Percentiles rank a stretch among this genome's conserved stretches.
Conservation (phyloP, 2,329 filamentous ascomycete species). For the Didymellaceae sp. region DNA sequence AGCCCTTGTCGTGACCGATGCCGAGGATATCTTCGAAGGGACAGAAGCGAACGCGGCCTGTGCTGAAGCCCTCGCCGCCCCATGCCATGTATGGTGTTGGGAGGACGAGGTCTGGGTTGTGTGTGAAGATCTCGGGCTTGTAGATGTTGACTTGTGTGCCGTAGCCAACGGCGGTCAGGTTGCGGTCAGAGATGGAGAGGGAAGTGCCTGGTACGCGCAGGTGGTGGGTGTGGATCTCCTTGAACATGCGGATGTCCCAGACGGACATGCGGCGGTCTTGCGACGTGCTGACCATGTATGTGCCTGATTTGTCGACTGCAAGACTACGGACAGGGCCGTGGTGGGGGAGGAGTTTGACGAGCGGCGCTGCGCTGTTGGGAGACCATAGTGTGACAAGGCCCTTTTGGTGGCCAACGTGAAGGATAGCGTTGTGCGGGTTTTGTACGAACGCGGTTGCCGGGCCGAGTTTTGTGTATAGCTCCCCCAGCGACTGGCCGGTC, state of each 20-base stretch:
- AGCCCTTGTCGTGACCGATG: constrained; percentile 82
- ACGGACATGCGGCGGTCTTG: constrained; percentile 92
- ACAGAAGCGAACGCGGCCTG: constrained; percentile 88
- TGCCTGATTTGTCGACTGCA: constrained; percentile 85
- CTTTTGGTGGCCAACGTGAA: constrained; percentile 94
- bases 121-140: constrained; percentile 81
- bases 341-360: constrained; percentile 92
- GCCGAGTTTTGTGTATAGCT: constrained; percentile 84
- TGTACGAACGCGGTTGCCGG: constrained; percentile 83
- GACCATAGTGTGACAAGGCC: constrained; percentile 96
- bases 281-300: constrained; percentile 94
- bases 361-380: constrained; percentile 82
- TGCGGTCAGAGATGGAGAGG: constrained; percentile 86
- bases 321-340: constrained; percentile 85
- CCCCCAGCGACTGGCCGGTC: constrained; percentile 85
- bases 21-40: constrained; percentile 94
- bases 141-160: constrained; percentile 88
- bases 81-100: constrained; percentile 91
- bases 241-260: constrained; percentile 95
- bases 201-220: constrained; percentile 82
- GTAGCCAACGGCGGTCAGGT: constrained; percentile 88
- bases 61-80: constrained; percentile 81
- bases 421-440: constrained; percentile 89
- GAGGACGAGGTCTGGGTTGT: constrained; percentile 74
- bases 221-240: constrained; percentile 88